Evolutionary conservation across 2,329 filamentous ascomycete genomes (phyloP).

Genomic region (Xylaria digitata): DNA sequence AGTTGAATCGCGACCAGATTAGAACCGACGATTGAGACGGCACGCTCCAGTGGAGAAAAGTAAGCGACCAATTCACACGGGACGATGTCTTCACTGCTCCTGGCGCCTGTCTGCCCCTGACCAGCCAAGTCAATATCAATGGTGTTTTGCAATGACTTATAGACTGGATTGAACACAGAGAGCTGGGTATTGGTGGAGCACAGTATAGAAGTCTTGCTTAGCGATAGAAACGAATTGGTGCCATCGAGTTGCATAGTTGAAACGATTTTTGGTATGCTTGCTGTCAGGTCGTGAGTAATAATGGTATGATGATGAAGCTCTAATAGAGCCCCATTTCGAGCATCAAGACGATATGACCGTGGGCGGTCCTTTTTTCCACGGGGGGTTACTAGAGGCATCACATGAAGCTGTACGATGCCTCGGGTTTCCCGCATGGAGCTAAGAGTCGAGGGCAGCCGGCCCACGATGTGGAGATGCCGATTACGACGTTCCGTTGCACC

Average conservation of each 20-base stretch:
- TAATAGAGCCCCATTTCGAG: conserved; percentile 71
- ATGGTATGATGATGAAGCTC: conserved; percentile 66
- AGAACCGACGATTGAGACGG: conserved; percentile 71
- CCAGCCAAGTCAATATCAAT: conserved; percentile 58
- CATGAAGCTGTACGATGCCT: conserved; percentile 47
- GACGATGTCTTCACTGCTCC: conserved; percentile 44
- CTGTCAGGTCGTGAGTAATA: conserved; percentile 71
- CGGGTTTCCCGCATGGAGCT: conserved; percentile 30
- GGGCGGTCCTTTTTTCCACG: conserved; percentile 18
- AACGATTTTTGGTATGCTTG: conserved; percentile 69
- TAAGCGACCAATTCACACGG: conserved; percentile 66
- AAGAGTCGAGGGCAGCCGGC: conserved; percentile 40
- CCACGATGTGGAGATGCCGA: conserved; percentile 48
- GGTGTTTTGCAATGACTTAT: conserved; percentile 68
- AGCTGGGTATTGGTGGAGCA: conserved; percentile 67
- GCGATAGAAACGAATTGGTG: conserved; percentile 71
- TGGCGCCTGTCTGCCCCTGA: conserved; percentile 50
- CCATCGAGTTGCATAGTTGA: conserved; percentile 64
- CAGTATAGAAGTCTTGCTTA: conserved; percentile 75
- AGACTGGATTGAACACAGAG: conserved; percentile 76
- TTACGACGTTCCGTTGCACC: conserved; percentile 44
- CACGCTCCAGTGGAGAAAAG: conserved; percentile 73
- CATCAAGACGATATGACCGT: conserved; percentile 66
- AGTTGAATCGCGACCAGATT: conserved; percentile 76
- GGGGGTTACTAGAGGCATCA: conserved; percentile 40